Evolutionary conservation across 2,329 filamentous ascomycete genomes (phyloP).

Genomic region (Orbilia javanica): DNA sequence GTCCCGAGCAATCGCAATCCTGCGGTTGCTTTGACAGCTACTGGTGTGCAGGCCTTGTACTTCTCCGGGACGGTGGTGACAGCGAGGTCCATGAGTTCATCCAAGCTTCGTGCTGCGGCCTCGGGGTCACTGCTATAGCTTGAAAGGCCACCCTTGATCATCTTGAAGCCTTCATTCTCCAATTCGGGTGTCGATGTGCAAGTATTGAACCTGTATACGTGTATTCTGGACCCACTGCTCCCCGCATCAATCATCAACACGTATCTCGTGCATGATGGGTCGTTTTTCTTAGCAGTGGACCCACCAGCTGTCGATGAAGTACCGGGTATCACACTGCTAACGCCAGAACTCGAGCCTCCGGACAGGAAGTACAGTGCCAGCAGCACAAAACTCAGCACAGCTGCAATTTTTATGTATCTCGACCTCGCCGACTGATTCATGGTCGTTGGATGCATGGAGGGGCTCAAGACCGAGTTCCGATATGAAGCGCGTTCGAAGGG

Average conservation of each 20-base stretch:
- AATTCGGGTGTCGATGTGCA: slow-evolving; percentile 95
- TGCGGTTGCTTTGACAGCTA: slow-evolving; percentile 98
- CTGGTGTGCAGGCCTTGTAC: slow-evolving; percentile 88
- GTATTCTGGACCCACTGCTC: slow-evolving; percentile 96
- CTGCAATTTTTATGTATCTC: slow-evolving; percentile 61
- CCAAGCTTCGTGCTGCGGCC: slow-evolving; percentile 88
- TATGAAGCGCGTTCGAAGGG: slow-evolving; percentile 55
- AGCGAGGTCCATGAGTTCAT: slow-evolving; percentile 87
- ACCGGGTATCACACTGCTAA: slow-evolving; percentile 26
- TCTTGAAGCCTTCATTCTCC: slow-evolving; percentile 91
- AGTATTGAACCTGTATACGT: slow-evolving; percentile 99
- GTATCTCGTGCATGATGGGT: slow-evolving; percentile 69
- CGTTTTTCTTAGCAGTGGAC: slow-evolving; percentile 35
- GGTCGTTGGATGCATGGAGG: slow-evolving; percentile 48
- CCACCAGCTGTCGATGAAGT: neutral
- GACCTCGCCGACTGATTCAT: slow-evolving; percentile 58
- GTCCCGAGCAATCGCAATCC: slow-evolving; percentile 87
- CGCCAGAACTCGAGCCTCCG: slow-evolving; percentile 2
- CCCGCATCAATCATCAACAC: slow-evolving; percentile 99
- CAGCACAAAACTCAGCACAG: slow-evolving; percentile 60
- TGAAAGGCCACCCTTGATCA: slow-evolving; percentile 89
- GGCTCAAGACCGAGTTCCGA: slow-evolving; percentile 46
- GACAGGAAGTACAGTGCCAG: slow-evolving; percentile 61
- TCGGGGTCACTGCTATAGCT: slow-evolving; percentile 88
- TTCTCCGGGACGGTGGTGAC: slow-evolving; percentile 86